phyloP scores from a whole-genome alignment of 2,329 filamentous ascomycete genomes.

The Knufia fluminis region DNA sequence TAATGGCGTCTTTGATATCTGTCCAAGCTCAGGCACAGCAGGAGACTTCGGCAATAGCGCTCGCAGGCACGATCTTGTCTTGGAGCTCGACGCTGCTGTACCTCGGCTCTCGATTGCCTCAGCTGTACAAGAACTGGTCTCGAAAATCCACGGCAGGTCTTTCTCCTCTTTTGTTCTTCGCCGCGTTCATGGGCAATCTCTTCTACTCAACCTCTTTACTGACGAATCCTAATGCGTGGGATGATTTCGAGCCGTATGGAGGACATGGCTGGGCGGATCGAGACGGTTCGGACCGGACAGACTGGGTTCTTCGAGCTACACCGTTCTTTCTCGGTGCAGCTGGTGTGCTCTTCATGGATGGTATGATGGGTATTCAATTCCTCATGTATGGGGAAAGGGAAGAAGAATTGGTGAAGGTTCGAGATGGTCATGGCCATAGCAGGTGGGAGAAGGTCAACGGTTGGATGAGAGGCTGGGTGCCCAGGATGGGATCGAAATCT shows the following conservation, averaged over 20 bases:
- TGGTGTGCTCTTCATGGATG: conserved; percentile 54
- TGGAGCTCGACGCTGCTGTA: conserved; percentile 51
- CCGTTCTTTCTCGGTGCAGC: conserved; percentile 60
- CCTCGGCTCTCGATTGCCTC: conserved; percentile 52
- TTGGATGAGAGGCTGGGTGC: conserved; percentile 60
- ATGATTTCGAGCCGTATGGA: conserved; percentile 46
- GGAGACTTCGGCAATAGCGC: conserved; percentile 28
- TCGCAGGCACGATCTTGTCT: conserved; percentile 44
- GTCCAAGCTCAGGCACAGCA: conserved; percentile 12
- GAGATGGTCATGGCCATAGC: conserved; percentile 35
- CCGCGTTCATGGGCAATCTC: conserved; percentile 58
- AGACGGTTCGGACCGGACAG: conserved; percentile 44
- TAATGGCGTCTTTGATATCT: conserved; percentile 12
- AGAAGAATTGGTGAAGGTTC: conserved; percentile 39
- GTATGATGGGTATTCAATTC: conserved; percentile 54
- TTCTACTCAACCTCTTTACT: conserved; percentile 57
- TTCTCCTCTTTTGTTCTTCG: conserved; percentile 53
- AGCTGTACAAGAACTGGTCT: conserved; percentile 56
- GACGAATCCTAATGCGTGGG: conserved; percentile 56
- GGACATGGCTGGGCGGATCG: conserved; percentile 51
- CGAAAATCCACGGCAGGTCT: conserved; percentile 57
- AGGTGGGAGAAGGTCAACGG: conserved; percentile 51
- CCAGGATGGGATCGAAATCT: conserved; percentile 37
- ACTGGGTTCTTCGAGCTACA: conserved; percentile 50
- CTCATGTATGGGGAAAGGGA: conserved; percentile 47